These are phyloP conservation scores for Eimeria maxima DNA, from an alignment of 169 alveolate genomes.

Conservation along the genomic window DNA sequence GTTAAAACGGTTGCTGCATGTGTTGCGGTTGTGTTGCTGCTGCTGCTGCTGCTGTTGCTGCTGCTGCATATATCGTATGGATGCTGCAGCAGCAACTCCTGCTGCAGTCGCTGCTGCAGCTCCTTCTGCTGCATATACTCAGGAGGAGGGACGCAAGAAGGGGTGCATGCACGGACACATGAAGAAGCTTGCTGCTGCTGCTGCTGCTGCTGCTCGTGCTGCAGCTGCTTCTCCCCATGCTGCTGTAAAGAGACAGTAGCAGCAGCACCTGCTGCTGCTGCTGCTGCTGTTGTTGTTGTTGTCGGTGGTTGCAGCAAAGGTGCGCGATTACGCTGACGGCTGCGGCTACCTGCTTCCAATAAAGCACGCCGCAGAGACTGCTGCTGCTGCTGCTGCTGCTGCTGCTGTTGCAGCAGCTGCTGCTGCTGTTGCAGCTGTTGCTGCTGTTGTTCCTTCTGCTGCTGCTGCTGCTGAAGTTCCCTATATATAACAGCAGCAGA, in stretches of 20 bases:
- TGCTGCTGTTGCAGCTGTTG: no score
- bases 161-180: no score
- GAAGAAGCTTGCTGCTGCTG: no score
- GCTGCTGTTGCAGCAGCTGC: background rate
- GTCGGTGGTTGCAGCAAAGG: background rate
- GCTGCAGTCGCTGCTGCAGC: background rate
- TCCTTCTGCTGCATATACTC: no score
- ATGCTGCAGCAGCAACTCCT: background rate
- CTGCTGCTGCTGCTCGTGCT: background rate
- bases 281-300: background rate
- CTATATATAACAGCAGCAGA: no score
- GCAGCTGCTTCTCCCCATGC: constrained; percentile 5
- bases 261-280: no score
- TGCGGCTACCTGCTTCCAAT: background rate
- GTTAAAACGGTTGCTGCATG: background rate
- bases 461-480: no score
- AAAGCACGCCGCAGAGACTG: background rate
- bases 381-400: constrained; percentile 50
- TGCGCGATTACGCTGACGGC: background rate
- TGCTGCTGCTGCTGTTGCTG: no score
- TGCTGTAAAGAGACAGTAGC: background rate
- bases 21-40: background rate
- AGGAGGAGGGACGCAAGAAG: no score
- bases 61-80: no score
- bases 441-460: no score